Percentiles rank a stretch among this genome's conserved stretches.
phyloP scores from a whole-genome alignment of 2,329 filamentous ascomycete species.

The Xylaria digitata region DNA sequence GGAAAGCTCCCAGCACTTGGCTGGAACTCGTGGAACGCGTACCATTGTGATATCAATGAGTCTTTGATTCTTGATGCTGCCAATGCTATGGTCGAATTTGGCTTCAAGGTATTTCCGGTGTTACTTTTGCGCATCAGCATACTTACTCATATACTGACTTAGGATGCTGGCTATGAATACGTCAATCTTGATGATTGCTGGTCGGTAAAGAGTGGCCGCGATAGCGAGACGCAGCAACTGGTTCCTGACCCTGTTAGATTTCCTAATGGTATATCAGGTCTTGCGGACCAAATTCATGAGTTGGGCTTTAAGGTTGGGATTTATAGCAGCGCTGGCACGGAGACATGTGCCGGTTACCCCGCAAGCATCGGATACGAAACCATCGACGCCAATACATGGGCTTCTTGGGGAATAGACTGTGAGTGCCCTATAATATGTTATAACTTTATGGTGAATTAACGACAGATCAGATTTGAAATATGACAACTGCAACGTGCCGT shows the following conservation, averaged over 20 bases:
- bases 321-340: conserved; percentile 66
- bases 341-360: conserved; percentile 67
- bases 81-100: conserved; percentile 53
- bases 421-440: conserved; percentile 38
- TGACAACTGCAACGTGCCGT: conserved; percentile 64
- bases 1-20: conserved; percentile 55
- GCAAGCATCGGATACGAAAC: conserved; percentile 67
- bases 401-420: conserved; percentile 69
- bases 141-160: conserved; percentile 49
- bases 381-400: conserved; percentile 68
- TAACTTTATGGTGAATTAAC: conserved; percentile 34
- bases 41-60: conserved; percentile 63
- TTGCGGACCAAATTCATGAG: conserved; percentile 65
- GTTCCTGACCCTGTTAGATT: conserved; percentile 63
- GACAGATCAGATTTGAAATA: conserved; percentile 63
- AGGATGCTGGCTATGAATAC: conserved; percentile 67
- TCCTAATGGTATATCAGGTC: conserved; percentile 66
- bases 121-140: neutral
- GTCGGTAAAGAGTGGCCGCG: conserved; percentile 57
- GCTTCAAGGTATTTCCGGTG: conserved; percentile 53
- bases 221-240: conserved; percentile 57
- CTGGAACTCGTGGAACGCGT: conserved; percentile 66
- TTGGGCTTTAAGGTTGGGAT: conserved; percentile 72
- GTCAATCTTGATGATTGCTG: conserved; percentile 74
- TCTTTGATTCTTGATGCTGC: conserved; percentile 60